phyloP scores from a whole-genome alignment of 257 asterid species.

The Ajuga chamaepitys region DNA sequence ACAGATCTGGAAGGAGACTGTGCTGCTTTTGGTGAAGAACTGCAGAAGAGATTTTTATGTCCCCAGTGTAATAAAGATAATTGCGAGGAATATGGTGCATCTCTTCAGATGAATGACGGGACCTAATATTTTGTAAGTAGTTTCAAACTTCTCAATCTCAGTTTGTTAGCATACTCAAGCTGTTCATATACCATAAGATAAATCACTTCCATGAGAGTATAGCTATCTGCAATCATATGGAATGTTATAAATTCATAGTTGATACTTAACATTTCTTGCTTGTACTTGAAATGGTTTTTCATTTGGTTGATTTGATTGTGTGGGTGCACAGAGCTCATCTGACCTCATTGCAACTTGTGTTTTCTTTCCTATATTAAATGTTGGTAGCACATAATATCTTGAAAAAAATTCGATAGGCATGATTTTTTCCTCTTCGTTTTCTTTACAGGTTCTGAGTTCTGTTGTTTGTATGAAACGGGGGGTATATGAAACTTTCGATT shows the following conservation, averaged over 20 bases:
- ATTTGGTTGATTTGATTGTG: slow-evolving; percentile 16
- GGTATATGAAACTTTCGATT: slow-evolving; percentile 2
- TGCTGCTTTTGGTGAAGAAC: slow-evolving; percentile 60
- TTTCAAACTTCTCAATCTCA: slow-evolving; percentile 10
- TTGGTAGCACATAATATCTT: not conserved
- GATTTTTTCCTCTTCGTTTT: not conserved
- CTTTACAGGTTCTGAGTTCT: not conserved
- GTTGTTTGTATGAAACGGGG: not conserved
- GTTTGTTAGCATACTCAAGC: not conserved
- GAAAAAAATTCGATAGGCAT: slow-evolving; percentile 12
- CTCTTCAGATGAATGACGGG: slow-evolving; percentile 34
- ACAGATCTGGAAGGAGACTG: slow-evolving; percentile 46
- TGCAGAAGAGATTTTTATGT: slow-evolving; percentile 60
- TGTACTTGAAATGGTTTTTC: slow-evolving; percentile 6
- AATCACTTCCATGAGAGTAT: not conserved
- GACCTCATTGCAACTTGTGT: not conserved
- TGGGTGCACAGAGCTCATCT: slow-evolving; percentile 8
- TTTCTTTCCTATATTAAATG: slow-evolving; percentile 11
- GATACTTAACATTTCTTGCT: slow-evolving; percentile 7
- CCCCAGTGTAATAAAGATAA: slow-evolving; percentile 67
- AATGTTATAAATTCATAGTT: slow-evolving; percentile 5
- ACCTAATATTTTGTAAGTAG: slow-evolving; percentile 31
- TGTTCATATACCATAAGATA: not conserved
- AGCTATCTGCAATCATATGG: slow-evolving; percentile 4
- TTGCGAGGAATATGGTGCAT: slow-evolving; percentile 42